phyloP scores from a whole-genome alignment of 805 yeast genomes.

The Lachancea thermotolerans region DNA sequence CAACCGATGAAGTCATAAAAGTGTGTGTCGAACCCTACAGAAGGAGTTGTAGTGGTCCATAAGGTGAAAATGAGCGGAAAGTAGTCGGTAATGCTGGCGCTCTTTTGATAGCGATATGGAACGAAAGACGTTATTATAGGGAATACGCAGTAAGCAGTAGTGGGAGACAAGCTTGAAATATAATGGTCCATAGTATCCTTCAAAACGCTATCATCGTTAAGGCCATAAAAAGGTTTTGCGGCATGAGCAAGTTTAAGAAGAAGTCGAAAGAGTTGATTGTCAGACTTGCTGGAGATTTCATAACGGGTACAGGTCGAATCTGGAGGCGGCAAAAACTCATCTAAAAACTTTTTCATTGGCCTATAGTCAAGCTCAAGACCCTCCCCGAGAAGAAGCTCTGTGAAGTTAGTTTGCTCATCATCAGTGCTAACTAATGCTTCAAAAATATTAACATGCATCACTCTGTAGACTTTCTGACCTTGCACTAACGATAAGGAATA shows the following conservation, averaged over 20 bases:
- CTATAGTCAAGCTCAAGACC: slow-evolving; percentile 35
- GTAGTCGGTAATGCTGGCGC: slow-evolving; percentile 44
- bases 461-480: slow-evolving; percentile 59
- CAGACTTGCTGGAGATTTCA: slow-evolving; percentile 29
- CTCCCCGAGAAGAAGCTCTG: slow-evolving; percentile 22
- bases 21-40: slow-evolving; percentile 52
- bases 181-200: slow-evolving; percentile 46
- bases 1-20: slow-evolving; percentile 59
- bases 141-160: slow-evolving; percentile 46
- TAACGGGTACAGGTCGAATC: slow-evolving; percentile 41
- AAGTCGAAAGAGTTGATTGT: slow-evolving; percentile 42
- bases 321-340: slow-evolving; percentile 39
- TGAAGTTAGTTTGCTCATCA: slow-evolving; percentile 30
- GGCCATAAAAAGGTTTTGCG: slow-evolving; percentile 49
- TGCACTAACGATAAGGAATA: slow-evolving; percentile 65
- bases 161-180: slow-evolving; percentile 45
- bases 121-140: slow-evolving; percentile 47
- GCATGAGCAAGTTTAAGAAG: slow-evolving; percentile 46
- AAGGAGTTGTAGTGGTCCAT: slow-evolving; percentile 53
- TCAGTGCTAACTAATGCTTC: slow-evolving; percentile 43
- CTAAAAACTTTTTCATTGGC: slow-evolving; percentile 28
- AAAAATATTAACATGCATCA: slow-evolving; percentile 56
- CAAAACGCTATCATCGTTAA: slow-evolving; percentile 32
- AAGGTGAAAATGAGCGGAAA: slow-evolving; percentile 63
- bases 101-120: slow-evolving; percentile 37